Percentiles rank a stretch among this genome's conserved stretches.
Evolutionary conservation across 1,284 basidiomycete species (phyloP).

Genomic region (Dichomitus squalens): DNA sequence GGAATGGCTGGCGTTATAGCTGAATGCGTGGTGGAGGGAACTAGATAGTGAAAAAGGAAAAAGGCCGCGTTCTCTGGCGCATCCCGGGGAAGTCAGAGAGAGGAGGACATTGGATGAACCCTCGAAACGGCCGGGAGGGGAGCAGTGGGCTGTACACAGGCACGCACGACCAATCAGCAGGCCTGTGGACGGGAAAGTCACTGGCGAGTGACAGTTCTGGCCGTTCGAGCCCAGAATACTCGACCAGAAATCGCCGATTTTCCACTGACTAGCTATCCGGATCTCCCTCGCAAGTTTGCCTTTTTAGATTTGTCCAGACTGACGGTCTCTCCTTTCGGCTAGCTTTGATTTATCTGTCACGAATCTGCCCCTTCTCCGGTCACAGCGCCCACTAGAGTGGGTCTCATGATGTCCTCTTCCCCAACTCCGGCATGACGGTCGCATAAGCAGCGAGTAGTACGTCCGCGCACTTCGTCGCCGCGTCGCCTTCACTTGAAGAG

Average conservation of each 20-base stretch:
- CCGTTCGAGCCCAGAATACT: constrained; percentile 16
- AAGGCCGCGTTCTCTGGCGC: constrained; percentile 18
- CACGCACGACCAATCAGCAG: constrained; percentile 5
- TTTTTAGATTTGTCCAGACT: constrained; percentile 35
- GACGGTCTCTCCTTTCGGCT: constrained; percentile 34
- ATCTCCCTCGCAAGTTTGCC: constrained; percentile 34
- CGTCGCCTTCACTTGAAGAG: neutral
- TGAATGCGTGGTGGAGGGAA: neutral
- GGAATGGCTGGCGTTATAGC: constrained; percentile 10
- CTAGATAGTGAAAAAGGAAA: constrained; percentile 9
- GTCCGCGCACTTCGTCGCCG: neutral
- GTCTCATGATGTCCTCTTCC: constrained; percentile 31
- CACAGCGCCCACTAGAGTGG: constrained; percentile 23
- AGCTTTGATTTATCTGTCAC: constrained; percentile 28
- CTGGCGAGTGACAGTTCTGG: neutral
- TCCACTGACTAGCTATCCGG: constrained; percentile 23
- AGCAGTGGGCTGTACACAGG: constrained; percentile 5
- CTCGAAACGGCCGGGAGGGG: constrained; percentile 13
- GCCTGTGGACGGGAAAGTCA: neutral
- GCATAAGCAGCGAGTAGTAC: neutral
- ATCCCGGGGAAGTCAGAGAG: constrained; percentile 17
- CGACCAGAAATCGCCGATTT: constrained; percentile 17
- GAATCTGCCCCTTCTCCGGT: constrained; percentile 8
- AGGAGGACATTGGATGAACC: constrained; percentile 9
- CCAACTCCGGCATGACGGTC: neutral